These are phyloP conservation scores for Gnomoniopsis smithogilvyi DNA, from an alignment of 2,329 filamentous ascomycete species.

Conservation along the genomic window DNA sequence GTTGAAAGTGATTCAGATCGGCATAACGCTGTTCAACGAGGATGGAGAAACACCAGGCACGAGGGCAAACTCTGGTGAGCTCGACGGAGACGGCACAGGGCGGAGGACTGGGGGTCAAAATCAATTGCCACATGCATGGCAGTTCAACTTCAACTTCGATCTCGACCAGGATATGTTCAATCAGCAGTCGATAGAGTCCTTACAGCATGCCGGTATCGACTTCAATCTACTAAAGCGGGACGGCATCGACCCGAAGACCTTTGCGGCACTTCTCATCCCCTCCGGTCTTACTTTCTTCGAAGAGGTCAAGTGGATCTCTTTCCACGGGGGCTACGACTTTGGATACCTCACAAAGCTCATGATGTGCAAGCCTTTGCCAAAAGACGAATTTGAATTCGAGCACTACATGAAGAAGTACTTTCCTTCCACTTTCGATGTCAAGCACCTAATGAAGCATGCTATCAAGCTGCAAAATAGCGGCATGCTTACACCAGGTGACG, in stretches of 20 bases:
- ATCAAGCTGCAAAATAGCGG: slow-evolving; percentile 64
- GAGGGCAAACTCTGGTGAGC: slow-evolving; percentile 50
- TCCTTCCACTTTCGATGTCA: slow-evolving; percentile 90
- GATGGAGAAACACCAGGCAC: slow-evolving; percentile 83
- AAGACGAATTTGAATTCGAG: slow-evolving; percentile 87
- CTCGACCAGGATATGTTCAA: slow-evolving; percentile 97
- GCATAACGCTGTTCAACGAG: slow-evolving; percentile 87
- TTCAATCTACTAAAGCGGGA: slow-evolving; percentile 80
- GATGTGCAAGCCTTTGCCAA: slow-evolving; percentile 76
- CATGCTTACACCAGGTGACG: slow-evolving; percentile 61
- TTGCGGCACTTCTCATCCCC: slow-evolving; percentile 84
- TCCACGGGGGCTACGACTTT: slow-evolving; percentile 98
- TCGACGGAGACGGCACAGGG: slow-evolving; percentile 34
- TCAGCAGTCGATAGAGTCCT: slow-evolving; percentile 86
- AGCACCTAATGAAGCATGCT: slow-evolving; percentile 92
- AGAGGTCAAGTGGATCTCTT: slow-evolving; percentile 92
- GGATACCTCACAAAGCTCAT: slow-evolving; percentile 95
- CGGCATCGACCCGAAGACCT: slow-evolving; percentile 86
- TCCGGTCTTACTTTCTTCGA: slow-evolving; percentile 87
- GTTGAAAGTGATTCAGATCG: slow-evolving; percentile 95
- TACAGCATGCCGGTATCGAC: slow-evolving; percentile 89
- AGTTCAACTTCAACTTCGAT: slow-evolving; percentile 98
- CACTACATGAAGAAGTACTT: slow-evolving; percentile 89
- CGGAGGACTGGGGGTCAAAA: slow-evolving; percentile 38
- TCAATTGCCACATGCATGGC: slow-evolving; percentile 86